Conservation (phyloP, 345 rosid species). For the Brassica nigra region DNA sequence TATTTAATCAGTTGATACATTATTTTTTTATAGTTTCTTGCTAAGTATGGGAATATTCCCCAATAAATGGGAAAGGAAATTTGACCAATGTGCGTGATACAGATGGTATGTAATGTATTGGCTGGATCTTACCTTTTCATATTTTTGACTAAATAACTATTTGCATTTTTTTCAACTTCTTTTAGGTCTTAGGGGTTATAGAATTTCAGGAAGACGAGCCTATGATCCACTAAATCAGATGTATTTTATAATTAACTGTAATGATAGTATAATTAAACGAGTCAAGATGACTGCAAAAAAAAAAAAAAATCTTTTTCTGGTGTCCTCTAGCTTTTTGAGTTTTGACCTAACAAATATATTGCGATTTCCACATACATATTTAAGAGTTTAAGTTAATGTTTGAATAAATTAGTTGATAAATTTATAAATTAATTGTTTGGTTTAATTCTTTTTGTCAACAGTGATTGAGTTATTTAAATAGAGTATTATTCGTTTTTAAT, state of each 20-base stretch:
- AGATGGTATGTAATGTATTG: slow-evolving; percentile 15
- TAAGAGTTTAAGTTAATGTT: not conserved
- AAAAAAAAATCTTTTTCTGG: not conserved
- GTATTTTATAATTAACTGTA: not conserved
- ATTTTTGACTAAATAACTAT: not conserved
- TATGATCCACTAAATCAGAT: not conserved
- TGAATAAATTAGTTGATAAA: not conserved
- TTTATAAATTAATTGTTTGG: slow-evolving; percentile 7
- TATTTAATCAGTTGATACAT: slow-evolving; percentile 2
- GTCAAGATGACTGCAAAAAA: not conserved
- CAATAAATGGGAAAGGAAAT: slow-evolving; percentile 17
- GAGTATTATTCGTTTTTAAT: slow-evolving; percentile 25
- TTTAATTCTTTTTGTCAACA: slow-evolving; percentile 5
- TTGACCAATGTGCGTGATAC: slow-evolving; percentile 14
- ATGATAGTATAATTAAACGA: not conserved
- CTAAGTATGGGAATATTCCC: slow-evolving; percentile 34
- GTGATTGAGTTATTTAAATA: slow-evolving; percentile 4
- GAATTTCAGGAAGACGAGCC: not conserved
- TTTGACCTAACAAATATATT: slow-evolving; percentile 36
- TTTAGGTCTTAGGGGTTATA: not conserved
- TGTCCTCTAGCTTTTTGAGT: slow-evolving; percentile 13
- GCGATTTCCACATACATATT: slow-evolving; percentile 13
- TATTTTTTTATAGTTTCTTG: not conserved
- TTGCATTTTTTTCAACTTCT: slow-evolving; percentile 12
- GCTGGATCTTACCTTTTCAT: slow-evolving; percentile 15